Conservation (phyloP, 2,329 filamentous ascomycete species). For the Coniochaeta pulveracea region DNA sequence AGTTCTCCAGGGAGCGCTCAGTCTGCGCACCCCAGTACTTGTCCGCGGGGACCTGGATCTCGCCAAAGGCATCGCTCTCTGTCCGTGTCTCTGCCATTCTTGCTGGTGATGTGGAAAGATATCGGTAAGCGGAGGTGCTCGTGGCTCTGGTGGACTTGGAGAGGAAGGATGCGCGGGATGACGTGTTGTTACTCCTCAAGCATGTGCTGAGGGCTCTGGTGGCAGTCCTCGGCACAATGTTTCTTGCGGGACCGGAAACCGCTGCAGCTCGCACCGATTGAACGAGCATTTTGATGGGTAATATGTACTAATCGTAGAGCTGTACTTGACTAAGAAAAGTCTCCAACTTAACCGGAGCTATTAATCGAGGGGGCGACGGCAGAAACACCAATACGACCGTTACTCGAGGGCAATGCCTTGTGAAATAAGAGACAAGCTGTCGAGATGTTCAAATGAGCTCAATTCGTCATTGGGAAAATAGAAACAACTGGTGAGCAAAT, state of each 20-base stretch:
- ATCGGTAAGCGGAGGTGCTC: constrained; percentile 14
- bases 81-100: constrained; percentile 54
- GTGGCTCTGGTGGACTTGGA: constrained; percentile 16
- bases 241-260: constrained; percentile 17
- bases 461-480: too few relatives aligned
- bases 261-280: constrained; percentile 23
- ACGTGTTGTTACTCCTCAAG: constrained; percentile 12
- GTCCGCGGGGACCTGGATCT: constrained; percentile 82
- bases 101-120: constrained; percentile 31
- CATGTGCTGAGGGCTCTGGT: constrained; percentile 23
- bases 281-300: constrained; percentile 20
- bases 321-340: too few relatives aligned
- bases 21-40: constrained; percentile 99
- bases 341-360: too few relatives aligned
- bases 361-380: too few relatives aligned
- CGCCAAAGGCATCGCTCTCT: constrained; percentile 96
- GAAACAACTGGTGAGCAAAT: too few relatives aligned
- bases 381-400: too few relatives aligned
- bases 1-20: constrained; percentile 91
- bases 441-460: too few relatives aligned
- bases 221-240: constrained; percentile 20
- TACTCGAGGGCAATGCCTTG: too few relatives aligned
- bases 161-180: constrained; percentile 10
- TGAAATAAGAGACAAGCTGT: too few relatives aligned
- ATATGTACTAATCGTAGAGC: too few relatives aligned